A percentile compares a stretch with the other conserved stretches of the same genome.
phyloP scores from a whole-genome alignment of 2,329 filamentous ascomycete species.

The Microdochium bolleyi region DNA sequence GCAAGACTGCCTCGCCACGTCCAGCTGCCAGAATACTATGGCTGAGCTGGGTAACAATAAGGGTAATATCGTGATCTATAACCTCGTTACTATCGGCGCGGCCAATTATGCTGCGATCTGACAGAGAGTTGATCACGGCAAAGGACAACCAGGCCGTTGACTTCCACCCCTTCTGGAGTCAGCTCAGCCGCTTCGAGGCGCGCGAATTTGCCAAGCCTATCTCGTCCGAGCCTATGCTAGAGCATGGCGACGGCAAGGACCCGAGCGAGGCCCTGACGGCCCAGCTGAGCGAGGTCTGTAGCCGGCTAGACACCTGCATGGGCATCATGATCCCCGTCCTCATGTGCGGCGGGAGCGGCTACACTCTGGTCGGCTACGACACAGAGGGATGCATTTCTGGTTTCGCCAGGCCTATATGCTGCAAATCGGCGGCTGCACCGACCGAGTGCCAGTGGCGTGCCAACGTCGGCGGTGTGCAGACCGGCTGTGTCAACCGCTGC shows the following conservation, averaged over 20 bases:
- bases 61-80: neutral
- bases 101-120: neutral
- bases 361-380: neutral
- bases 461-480: neutral
- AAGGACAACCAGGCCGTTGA: neutral
- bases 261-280: neutral
- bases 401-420: neutral
- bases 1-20: neutral
- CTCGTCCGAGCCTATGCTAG: neutral
- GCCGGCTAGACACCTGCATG: neutral
- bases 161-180: neutral
- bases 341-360: neutral
- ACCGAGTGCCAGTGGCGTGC: neutral
- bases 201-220: neutral
- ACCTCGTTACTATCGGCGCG: neutral
- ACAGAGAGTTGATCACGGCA: neutral
- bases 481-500: neutral
- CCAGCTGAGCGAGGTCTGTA: neutral
- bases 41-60: neutral
- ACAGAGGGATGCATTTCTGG: neutral
- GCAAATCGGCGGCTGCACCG: neutral
- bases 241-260: neutral
- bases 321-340: neutral
- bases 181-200: neutral
- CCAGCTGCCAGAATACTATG: conserved; percentile 1